Evolutionary conservation across 345 rosid species (phyloP).

Genomic region (Combretum micranthum): DNA sequence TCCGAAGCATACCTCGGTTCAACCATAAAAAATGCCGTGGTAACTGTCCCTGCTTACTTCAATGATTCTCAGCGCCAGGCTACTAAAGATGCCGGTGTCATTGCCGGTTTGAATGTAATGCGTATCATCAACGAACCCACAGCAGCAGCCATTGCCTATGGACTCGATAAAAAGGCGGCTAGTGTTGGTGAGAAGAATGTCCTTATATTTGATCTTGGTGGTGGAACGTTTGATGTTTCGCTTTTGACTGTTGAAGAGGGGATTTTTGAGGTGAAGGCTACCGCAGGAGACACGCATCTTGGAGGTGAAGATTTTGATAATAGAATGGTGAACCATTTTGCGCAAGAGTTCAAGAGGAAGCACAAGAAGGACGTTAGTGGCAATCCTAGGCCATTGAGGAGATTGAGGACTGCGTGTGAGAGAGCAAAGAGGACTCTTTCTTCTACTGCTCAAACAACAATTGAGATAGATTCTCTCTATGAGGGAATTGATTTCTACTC

Average conservation of each 20-base stretch:
- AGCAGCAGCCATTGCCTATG: constrained; percentile 79
- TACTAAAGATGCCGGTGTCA: constrained; percentile 73
- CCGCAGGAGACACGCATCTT: constrained; percentile 74
- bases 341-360: constrained; percentile 60
- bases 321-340: constrained; percentile 76
- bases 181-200: constrained; percentile 76
- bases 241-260: constrained; percentile 78
- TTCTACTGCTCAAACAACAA: constrained; percentile 66
- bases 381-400: constrained; percentile 69
- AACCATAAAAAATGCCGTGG: constrained; percentile 60
- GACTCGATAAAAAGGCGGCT: constrained; percentile 73
- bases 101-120: constrained; percentile 71
- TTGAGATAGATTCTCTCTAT: constrained; percentile 61
- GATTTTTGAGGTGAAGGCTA: constrained; percentile 73
- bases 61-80: constrained; percentile 85
- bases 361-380: constrained; percentile 61
- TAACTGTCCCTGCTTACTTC: constrained; percentile 72
- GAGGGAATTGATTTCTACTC: constrained; percentile 75
- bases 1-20: constrained; percentile 76
- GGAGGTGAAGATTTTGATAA: constrained; percentile 81
- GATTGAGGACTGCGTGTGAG: constrained; percentile 69
- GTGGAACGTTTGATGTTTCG: constrained; percentile 78
- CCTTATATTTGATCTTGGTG: constrained; percentile 72
- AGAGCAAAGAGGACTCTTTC: constrained; percentile 59
- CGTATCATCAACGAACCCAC: constrained; percentile 74